Conservation (phyloP, 345 rosid genomes). For the Moringa oleifera region DNA sequence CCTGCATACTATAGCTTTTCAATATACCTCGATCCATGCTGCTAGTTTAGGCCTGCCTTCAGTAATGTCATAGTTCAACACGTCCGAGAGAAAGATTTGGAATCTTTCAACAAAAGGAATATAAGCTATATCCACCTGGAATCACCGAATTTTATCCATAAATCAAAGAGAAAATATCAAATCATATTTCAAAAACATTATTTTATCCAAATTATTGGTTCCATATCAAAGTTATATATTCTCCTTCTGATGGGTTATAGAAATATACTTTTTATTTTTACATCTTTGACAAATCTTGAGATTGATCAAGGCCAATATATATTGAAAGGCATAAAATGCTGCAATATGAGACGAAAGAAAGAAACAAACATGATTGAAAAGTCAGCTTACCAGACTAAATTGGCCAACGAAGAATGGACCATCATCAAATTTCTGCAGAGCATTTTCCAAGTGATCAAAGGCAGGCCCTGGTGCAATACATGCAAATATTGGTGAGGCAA, state of each 20-base stretch:
- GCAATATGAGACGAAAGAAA: not conserved
- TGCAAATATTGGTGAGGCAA: constrained; percentile 1
- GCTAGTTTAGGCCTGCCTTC: constrained; percentile 70
- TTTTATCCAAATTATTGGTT: too few relatives aligned
- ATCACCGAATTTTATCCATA: constrained; percentile 1
- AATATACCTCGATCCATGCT: constrained; percentile 65
- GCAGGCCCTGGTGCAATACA: constrained; percentile 45
- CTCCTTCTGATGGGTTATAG: not conserved
- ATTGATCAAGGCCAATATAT: not conserved
- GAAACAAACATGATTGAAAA: constrained; percentile 1
- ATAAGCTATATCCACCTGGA: constrained; percentile 72
- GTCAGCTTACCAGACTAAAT: constrained; percentile 54
- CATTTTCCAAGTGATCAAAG: constrained; percentile 68
- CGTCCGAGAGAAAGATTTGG: constrained; percentile 43
- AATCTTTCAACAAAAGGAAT: constrained; percentile 65
- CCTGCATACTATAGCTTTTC: not conserved
- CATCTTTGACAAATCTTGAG: not conserved
- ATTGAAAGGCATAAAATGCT: not conserved
- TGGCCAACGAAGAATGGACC: constrained; percentile 92
- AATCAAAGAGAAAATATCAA: not conserved
- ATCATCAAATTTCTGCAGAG: constrained; percentile 58
- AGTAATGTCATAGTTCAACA: constrained; percentile 48
- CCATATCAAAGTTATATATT: not conserved
- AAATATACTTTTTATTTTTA: not conserved
- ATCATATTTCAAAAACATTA: not conserved